These are phyloP conservation scores for Neurospora sp. DNA, from an alignment of 2,329 filamentous ascomycete genomes.

Conservation along the genomic window DNA sequence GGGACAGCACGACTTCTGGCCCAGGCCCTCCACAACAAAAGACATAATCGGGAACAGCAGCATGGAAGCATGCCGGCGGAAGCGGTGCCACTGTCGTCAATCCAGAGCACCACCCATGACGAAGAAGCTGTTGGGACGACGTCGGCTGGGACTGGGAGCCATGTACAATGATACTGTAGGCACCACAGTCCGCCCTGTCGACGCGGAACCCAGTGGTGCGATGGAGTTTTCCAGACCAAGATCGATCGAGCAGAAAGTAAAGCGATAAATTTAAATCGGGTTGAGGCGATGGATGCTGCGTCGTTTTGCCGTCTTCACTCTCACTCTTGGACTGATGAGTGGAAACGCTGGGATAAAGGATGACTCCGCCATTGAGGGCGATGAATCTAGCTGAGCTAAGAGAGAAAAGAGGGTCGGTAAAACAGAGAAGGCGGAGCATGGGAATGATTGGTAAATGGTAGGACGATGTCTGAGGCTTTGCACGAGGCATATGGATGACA, in stretches of 20 bases:
- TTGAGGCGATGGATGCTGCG: not conserved
- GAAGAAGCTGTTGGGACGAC: not conserved
- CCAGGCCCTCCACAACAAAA: not conserved
- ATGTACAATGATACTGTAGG: not conserved
- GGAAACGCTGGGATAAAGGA: not conserved
- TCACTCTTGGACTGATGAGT: not conserved
- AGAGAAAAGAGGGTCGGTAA: too few relatives aligned
- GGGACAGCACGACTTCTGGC: not conserved
- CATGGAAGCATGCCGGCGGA: not conserved
- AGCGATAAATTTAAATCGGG: not conserved
- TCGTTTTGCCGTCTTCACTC: not conserved
- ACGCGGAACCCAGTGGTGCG: not conserved
- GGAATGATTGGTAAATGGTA: not conserved
- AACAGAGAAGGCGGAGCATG: too few relatives aligned
- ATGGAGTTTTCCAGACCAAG: not conserved
- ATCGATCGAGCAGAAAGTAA: not conserved
- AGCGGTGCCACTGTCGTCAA: not conserved
- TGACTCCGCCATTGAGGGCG: too few relatives aligned
- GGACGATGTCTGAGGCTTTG: not conserved
- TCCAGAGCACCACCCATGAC: not conserved
- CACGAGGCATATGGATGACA: not conserved
- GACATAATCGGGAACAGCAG: not conserved
- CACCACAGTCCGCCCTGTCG: not conserved
- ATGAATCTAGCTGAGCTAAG: too few relatives aligned
- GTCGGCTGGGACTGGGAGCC: not conserved